phyloP scores from a whole-genome alignment of 163 green algal genomes.

The Volvox carteri region DNA sequence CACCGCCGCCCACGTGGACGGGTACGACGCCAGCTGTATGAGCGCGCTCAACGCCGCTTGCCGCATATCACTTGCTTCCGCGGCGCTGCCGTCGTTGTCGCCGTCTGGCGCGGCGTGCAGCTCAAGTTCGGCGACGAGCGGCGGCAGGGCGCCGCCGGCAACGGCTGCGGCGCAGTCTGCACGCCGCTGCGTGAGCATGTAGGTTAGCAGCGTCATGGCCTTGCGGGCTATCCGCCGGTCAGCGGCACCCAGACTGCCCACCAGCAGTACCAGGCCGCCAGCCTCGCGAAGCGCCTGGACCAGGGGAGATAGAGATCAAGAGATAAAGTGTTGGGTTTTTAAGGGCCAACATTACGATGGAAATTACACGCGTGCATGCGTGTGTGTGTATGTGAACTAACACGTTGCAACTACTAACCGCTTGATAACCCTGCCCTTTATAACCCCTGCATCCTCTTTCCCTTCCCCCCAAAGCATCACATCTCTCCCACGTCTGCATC shows the following conservation, averaged over 20 bases:
- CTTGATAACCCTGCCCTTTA: too few relatives aligned
- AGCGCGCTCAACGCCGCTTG: constrained; percentile 31
- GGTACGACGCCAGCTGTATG: constrained; percentile 36
- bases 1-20: constrained; percentile 10
- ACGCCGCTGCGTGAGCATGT: constrained; percentile 37
- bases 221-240: constrained; percentile 38
- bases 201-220: constrained; percentile 39
- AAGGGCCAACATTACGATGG: too few relatives aligned
- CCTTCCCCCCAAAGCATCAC: too few relatives aligned
- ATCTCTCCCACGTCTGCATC: too few relatives aligned
- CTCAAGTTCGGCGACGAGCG: constrained; percentile 28
- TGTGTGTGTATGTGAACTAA: too few relatives aligned
- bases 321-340: too few relatives aligned
- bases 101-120: neutral
- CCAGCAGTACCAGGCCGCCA: constrained; percentile 16
- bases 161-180: constrained; percentile 3
- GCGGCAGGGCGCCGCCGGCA: neutral
- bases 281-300: constrained; percentile 25
- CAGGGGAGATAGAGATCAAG: too few relatives aligned
- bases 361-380: too few relatives aligned
- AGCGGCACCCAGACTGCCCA: neutral
- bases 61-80: constrained; percentile 30
- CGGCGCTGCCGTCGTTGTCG: neutral
- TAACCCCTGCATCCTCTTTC: too few relatives aligned
- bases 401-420: too few relatives aligned